Evolutionary conservation across 2,329 filamentous ascomycete genomes (phyloP).

Genomic region (Ophiocordyceps robertsii): DNA sequence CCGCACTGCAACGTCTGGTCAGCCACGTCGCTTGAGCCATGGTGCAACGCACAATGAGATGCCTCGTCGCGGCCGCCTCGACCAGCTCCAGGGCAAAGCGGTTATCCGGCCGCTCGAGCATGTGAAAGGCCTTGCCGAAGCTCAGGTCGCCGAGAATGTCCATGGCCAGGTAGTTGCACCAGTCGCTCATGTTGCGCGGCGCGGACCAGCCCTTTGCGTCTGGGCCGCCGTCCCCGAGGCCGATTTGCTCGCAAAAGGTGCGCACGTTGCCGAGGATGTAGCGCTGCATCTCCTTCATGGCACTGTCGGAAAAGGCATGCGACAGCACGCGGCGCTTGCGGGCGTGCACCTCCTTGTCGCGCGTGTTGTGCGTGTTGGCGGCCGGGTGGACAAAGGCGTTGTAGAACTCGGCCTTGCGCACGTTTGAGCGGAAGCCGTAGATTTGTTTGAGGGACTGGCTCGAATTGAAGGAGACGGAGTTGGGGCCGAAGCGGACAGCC

Average conservation of each 20-base stretch:
- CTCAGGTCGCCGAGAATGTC: conserved; percentile 48
- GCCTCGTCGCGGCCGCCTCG: conserved; percentile 52
- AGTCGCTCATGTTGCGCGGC: conserved; percentile 48
- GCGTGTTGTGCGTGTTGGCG: conserved; percentile 59
- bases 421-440: conserved; percentile 49
- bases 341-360: conserved; percentile 55
- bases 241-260: conserved; percentile 50
- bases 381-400: conserved; percentile 58
- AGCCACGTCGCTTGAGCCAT: background rate
- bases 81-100: conserved; percentile 55
- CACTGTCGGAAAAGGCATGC: conserved; percentile 56
- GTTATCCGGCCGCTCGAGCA: conserved; percentile 46
- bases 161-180: conserved; percentile 50
- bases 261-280: conserved; percentile 53
- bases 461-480: conserved; percentile 66
- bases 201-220: conserved; percentile 42
- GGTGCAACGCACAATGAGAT: conserved; percentile 45
- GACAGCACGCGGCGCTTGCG: conserved; percentile 58
- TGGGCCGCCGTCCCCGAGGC: conserved; percentile 21
- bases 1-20: conserved; percentile 37
- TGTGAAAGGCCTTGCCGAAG: conserved; percentile 49
- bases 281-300: conserved; percentile 54
- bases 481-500: conserved; percentile 68
- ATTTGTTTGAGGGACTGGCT: conserved; percentile 53
- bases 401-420: conserved; percentile 60